Conservation (phyloP, 345 rosid genomes). For the Salix suchowensis region DNA sequence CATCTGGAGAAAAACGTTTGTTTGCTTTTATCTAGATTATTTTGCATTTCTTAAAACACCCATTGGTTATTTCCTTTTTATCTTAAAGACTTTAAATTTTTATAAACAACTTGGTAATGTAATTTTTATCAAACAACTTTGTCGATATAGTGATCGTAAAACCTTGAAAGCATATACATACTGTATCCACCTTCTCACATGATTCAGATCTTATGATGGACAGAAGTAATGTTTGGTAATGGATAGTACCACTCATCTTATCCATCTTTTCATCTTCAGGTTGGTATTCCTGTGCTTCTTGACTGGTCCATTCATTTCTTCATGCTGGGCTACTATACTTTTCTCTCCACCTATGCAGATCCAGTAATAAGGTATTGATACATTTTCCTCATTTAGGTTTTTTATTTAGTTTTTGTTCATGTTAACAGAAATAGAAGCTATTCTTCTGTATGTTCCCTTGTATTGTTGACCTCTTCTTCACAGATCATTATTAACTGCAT, state of each 20-base stretch:
- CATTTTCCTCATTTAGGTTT: background rate
- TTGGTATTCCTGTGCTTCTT: constrained; percentile 66
- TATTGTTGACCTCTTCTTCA: background rate
- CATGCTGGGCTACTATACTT: constrained; percentile 78
- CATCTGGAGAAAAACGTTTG: too few species aligned
- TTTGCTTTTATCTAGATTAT: too few species aligned
- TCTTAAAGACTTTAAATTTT: too few species aligned
- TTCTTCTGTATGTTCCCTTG: background rate
- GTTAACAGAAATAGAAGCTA: too few species aligned
- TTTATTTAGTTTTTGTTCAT: too few species aligned
- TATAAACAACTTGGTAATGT: too few species aligned
- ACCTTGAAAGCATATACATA: background rate
- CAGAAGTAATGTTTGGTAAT: background rate
- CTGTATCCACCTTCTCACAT: background rate
- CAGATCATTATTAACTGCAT: constrained; percentile 50
- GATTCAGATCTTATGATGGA: background rate
- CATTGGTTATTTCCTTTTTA: too few species aligned
- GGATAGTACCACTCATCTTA: background rate
- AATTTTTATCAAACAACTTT: too few species aligned
- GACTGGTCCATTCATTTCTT: constrained; percentile 83
- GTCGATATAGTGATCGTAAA: background rate
- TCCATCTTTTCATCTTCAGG: constrained; percentile 35
- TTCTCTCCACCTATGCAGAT: constrained; percentile 68
- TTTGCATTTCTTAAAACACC: too few species aligned
- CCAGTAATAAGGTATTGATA: constrained; percentile 61